Conservation (phyloP, 345 rosid genomes). For the Eucalyptus pauciflora region DNA sequence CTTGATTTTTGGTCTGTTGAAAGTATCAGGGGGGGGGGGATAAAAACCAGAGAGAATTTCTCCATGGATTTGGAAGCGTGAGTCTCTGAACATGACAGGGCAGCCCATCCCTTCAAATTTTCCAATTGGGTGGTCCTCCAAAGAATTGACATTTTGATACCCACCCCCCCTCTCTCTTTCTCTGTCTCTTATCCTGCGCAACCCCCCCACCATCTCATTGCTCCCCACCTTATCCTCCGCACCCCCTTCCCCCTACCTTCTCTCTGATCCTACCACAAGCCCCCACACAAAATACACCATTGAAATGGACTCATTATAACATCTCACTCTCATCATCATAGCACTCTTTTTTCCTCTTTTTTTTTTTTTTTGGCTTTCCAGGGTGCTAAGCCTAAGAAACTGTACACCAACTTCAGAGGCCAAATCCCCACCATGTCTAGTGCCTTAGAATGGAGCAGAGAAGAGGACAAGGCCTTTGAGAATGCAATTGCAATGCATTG, state of each 20-base stretch:
- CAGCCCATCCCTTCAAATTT: conserved; percentile 1
- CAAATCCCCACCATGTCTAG: conserved; percentile 21
- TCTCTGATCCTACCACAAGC: neutral
- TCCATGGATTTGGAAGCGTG: neutral
- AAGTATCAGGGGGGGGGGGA: neutral
- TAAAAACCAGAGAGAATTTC: neutral
- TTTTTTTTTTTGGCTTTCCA: neutral
- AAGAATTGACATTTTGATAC: conserved; percentile 18
- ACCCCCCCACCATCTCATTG: neutral
- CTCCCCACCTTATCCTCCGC: conserved; percentile 27
- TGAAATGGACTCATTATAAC: neutral
- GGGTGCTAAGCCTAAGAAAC: neutral
- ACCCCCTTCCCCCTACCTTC: neutral
- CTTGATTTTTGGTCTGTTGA: neutral
- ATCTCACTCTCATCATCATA: neutral
- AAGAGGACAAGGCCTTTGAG: conserved; percentile 78
- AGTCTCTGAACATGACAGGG: neutral
- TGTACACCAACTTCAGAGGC: neutral
- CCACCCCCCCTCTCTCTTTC: neutral
- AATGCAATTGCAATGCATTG: conserved; percentile 70
- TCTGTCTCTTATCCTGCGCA: neutral
- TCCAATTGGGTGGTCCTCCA: conserved; percentile 18
- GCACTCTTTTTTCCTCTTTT: too few relatives aligned
- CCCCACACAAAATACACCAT: neutral
- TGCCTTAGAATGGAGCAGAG: conserved; percentile 56